Conservation (phyloP, 148 eudicot genomes). For the Vaccinium vitisidaea region DNA sequence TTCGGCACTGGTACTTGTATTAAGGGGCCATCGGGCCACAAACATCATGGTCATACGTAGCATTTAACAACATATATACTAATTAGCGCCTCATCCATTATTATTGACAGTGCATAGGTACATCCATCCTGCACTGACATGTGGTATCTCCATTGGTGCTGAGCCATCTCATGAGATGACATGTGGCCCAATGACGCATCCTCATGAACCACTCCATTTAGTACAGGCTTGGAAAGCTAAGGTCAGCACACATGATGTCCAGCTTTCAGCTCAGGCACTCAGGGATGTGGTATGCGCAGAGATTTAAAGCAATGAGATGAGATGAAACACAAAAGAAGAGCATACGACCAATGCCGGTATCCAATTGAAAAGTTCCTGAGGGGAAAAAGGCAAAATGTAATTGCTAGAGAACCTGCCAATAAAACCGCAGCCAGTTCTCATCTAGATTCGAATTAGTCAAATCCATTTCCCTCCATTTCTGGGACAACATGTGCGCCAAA, state of each 20-base stretch:
- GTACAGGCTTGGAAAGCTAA: background rate
- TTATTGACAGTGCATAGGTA: background rate
- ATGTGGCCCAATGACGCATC: background rate
- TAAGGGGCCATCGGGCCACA: background rate
- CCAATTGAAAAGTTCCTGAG: background rate
- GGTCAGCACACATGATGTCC: background rate
- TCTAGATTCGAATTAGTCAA: constrained; percentile 54
- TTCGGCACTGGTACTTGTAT: background rate
- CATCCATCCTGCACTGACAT: background rate
- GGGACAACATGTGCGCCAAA: constrained; percentile 94
- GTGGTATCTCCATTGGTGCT: background rate
- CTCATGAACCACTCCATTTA: background rate
- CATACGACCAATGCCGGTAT: background rate
- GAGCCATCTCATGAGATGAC: constrained; percentile 3
- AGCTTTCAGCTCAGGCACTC: background rate
- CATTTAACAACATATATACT: background rate
- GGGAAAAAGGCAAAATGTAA: background rate
- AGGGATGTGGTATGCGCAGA: background rate
- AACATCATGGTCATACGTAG: background rate
- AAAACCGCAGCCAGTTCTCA: constrained; percentile 96
- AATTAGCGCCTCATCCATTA: background rate
- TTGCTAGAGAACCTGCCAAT: constrained; percentile 72
- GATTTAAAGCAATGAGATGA: background rate
- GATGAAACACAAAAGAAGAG: constrained; percentile 1
- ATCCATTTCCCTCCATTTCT: constrained; percentile 89